Evolutionary conservation across 1,284 basidiomycete species (phyloP).

Genomic region (Caloboletus firmus): DNA sequence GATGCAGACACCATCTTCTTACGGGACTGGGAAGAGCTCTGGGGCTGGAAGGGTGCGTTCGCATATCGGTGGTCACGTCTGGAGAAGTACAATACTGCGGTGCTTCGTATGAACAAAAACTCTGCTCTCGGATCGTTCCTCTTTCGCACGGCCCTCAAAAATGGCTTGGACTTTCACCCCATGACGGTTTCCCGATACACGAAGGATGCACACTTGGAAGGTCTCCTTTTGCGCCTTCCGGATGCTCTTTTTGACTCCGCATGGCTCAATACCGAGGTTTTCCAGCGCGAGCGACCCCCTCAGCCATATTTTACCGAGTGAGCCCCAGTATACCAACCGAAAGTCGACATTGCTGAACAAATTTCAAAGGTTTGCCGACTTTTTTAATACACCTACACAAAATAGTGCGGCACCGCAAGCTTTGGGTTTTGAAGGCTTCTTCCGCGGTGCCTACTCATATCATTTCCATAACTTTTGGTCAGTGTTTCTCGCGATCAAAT

Average conservation of each 20-base stretch:
- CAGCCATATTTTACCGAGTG: constrained; percentile 83
- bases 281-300: constrained; percentile 79
- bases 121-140: constrained; percentile 81
- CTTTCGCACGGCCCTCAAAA: constrained; percentile 83
- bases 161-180: constrained; percentile 84
- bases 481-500: constrained; percentile 13
- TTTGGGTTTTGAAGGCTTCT: constrained; percentile 83
- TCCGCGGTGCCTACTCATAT: constrained; percentile 82
- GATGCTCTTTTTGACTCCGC: constrained; percentile 87
- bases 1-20: constrained; percentile 86
- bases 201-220: constrained; percentile 74
- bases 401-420: constrained; percentile 72
- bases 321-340: constrained; percentile 28
- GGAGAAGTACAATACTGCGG: constrained; percentile 84
- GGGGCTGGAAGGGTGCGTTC: constrained; percentile 86
- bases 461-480: constrained; percentile 87
- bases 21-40: constrained; percentile 90
- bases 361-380: constrained; percentile 60
- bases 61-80: constrained; percentile 84
- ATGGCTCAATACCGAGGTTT: constrained; percentile 82
- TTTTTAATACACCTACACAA: constrained; percentile 75
- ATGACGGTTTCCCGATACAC: constrained; percentile 82
- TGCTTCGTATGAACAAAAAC: constrained; percentile 79
- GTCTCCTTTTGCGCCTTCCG: constrained; percentile 72
- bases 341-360: not conserved